phyloP scores from a whole-genome alignment of 305 asterid genomes.

The Petunia hybrid region DNA sequence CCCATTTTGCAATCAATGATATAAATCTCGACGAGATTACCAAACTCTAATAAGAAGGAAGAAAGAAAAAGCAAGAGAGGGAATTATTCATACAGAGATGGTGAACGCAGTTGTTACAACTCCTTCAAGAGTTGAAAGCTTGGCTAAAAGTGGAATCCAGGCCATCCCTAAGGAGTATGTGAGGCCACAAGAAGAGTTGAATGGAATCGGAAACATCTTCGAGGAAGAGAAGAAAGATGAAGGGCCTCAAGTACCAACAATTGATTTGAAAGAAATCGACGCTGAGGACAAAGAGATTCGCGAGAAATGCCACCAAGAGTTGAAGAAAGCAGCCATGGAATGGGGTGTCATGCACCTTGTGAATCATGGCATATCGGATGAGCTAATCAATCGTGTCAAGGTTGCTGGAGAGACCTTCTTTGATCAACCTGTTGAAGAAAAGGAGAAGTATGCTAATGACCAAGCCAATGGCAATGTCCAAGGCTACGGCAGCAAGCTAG shows the following conservation, averaged over 20 bases:
- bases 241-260: conserved; percentile 68
- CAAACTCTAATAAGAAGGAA: too few relatives aligned
- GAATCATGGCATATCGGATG: conserved; percentile 71
- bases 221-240: conserved; percentile 57
- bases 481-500: conserved; percentile 90
- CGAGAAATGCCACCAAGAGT: conserved; percentile 54
- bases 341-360: conserved; percentile 97
- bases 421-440: conserved; percentile 71
- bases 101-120: conserved; percentile 23
- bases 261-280: conserved; percentile 53
- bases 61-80: background rate
- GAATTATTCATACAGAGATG: conserved; percentile 25
- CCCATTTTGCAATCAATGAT: background rate
- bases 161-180: conserved; percentile 74
- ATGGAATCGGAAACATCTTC: conserved; percentile 61
- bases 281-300: conserved; percentile 52
- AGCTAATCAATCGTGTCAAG: conserved; percentile 56
- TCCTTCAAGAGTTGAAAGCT: conserved; percentile 58
- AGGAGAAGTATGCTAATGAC: conserved; percentile 91
- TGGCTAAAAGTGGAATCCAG: conserved; percentile 58
- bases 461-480: conserved; percentile 73
- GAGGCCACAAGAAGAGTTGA: conserved; percentile 67
- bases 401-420: conserved; percentile 65
- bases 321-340: conserved; percentile 70
- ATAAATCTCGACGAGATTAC: background rate